A percentile compares a stretch with the other conserved stretches of the same genome.
These are phyloP conservation scores for Phalaenopsis aphrodite DNA, from an alignment of 106 monocot species.

Conservation along the genomic window DNA sequence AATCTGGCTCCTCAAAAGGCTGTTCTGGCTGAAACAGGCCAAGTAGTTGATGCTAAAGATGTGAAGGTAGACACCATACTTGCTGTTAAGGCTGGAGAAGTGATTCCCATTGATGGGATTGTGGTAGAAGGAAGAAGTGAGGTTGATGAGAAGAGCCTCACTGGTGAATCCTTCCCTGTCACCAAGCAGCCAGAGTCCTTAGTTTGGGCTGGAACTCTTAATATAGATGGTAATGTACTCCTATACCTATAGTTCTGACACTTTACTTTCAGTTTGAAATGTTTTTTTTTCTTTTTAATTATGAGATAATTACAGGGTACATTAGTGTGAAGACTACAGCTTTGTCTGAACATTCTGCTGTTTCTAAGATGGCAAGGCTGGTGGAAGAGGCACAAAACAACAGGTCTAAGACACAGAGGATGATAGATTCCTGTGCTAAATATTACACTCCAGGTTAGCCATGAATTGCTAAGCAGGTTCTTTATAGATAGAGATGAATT, in stretches of 20 bases:
- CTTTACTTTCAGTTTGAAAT: not conserved
- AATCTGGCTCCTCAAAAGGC: slow-evolving; percentile 94
- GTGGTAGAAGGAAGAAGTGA: slow-evolving; percentile 80
- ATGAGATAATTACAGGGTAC: slow-evolving; percentile 47
- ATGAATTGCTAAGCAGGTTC: not conserved
- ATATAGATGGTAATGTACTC: slow-evolving; percentile 61
- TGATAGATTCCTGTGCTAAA: slow-evolving; percentile 81
- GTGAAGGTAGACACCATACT: slow-evolving; percentile 56
- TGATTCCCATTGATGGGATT: slow-evolving; percentile 82
- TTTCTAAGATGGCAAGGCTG: slow-evolving; percentile 84
- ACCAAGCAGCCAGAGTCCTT: slow-evolving; percentile 55
- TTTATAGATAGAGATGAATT: too few species aligned
- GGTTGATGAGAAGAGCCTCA: slow-evolving; percentile 76
- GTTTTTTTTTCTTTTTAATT: not conserved
- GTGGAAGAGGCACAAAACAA: slow-evolving; percentile 97
- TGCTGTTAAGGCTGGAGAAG: slow-evolving; percentile 90
- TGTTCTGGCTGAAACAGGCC: slow-evolving; percentile 57
- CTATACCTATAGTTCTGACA: not conserved
- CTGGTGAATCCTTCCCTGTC: slow-evolving; percentile 89
- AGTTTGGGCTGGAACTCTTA: slow-evolving; percentile 93
- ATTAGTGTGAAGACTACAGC: slow-evolving; percentile 86
- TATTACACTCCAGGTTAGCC: slow-evolving; percentile 90
- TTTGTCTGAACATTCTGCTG: slow-evolving; percentile 82
- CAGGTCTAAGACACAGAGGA: slow-evolving; percentile 69
- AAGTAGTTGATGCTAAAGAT: slow-evolving; percentile 48